Conservation (phyloP, 495 filamentous ascomycete species). For the Aspergillus sparsus region DNA sequence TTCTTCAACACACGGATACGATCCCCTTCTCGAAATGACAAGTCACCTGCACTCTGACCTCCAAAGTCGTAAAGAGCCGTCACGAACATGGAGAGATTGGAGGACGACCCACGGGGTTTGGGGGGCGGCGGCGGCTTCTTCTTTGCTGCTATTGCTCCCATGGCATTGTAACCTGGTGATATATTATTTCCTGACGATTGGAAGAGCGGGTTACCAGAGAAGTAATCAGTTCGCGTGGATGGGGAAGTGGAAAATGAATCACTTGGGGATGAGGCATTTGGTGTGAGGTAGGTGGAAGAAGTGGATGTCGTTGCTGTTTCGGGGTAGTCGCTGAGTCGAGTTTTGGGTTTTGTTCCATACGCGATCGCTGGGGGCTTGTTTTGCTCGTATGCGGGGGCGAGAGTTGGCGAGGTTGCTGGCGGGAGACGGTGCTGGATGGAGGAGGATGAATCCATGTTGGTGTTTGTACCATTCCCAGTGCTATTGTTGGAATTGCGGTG, state of each 20-base stretch:
- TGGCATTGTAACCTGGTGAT: constrained; percentile 27
- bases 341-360: constrained; percentile 24
- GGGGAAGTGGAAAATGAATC: constrained; percentile 6
- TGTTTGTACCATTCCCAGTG: constrained; percentile 9
- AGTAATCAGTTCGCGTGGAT: constrained; percentile 52
- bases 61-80: constrained; percentile 80
- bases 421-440: constrained; percentile 10
- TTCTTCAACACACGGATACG: constrained; percentile 80
- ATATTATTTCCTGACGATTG: constrained; percentile 25
- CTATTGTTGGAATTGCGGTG: not conserved
- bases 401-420: constrained; percentile 26
- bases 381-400: constrained; percentile 17
- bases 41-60: constrained; percentile 70
- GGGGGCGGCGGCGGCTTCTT: constrained; percentile 70
- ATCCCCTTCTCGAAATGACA: constrained; percentile 82
- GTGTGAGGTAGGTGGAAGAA: constrained; percentile 17
- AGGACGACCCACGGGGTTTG: constrained; percentile 39
- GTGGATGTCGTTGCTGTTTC: constrained; percentile 19
- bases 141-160: constrained; percentile 39
- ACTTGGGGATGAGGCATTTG: constrained; percentile 13
- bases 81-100: constrained; percentile 58
- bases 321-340: constrained; percentile 21
- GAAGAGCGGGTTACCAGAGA: constrained; percentile 46
- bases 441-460: not conserved
- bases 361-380: too few species aligned